Evolutionary conservation across 768 basidiomycete genomes (phyloP), one percentile per base, ranked within the genome.

Genomic region (Pulveroboletus sp.): DNA sequence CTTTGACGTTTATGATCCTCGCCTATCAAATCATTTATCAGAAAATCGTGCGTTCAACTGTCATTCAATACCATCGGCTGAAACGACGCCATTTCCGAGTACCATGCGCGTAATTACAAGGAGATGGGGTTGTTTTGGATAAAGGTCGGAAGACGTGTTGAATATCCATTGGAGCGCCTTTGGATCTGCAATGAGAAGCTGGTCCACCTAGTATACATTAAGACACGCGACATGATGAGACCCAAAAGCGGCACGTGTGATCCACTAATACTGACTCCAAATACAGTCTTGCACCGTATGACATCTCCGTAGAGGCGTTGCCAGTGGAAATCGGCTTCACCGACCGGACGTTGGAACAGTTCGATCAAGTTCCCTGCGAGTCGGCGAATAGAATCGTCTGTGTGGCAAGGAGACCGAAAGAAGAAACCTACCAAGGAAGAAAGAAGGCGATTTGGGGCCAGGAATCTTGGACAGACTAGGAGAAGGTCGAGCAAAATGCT

Each of bases 1-100:
- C 78, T 64, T 45, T 82, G 80, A 39, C 81, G 71, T 58, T 68
- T 78, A 53, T 82, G 81, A 32, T 65, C 73, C n/a, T 71, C 65
- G 4, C 73, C 65, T 67, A 35, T 6, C 29, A n/a, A n/a, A n/a
- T n/a, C n/a, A 43, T 35, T 23, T 3, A 19, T n/a, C 45, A 19
- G 26, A n/a, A 40, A 27, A 24, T 16, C 70, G 71, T 19, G 2
- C 7, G 26, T 40, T 20, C 8, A 1, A 36, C 6, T 3, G n/a
- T 5, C 6, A 13, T 27, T 6, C 5, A 49, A 17, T 43, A 76
- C 75, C 74, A 4, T 75, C 69, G 9, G 74, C 72, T 70, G 71
- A 76, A 6, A 60, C 19, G 22, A 77, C 48, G 1, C 73, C 71
- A 34, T 50, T 58, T 16, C 76, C 74, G 22, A 51, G 58, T 1